Base-by-base conservation (phyloP, 176 grass and related monocot genomes). In the Paspalum notatum region DNA sequence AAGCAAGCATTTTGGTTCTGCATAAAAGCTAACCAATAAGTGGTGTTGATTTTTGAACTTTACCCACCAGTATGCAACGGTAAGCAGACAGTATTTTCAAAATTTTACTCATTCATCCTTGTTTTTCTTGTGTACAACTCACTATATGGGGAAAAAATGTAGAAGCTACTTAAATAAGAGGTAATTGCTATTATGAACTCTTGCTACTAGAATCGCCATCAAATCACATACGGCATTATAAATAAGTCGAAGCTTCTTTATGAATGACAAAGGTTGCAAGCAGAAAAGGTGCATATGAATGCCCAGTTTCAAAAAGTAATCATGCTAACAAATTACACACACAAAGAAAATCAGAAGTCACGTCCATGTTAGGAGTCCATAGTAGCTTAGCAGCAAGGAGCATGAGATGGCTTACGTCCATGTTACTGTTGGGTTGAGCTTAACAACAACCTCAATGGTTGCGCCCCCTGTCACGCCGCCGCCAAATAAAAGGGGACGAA, bases 121-220 rank as follows among this genome's bases (percentile, higher is more conserved):
- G 66, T 62, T 87, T 89, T 86, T 84, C 74, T 71, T 85, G 77
- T 32, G 57, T 87, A 89, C 48, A 87, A 77, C 54, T 87, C 87
- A 59, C 62, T 87, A 32, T 84, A 81, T 22, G 68, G 74, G 74
- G 9, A 25, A 66, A 66, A 51, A 60, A 57, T 48, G 69, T 38
- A 83, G 52, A 73, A 77, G 42, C 70, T 93, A 78, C 32, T 69
- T 89, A 78, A 57, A 97, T 64, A 93, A 46, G 9, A 91, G 43
- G 18, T 82, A 71, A 68, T 78, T 61, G 80, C 77, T 80, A 89
- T 67, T 69, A 24, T 41, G 8, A 49, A 57, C 45, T 72, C 70
- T n/a, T 6, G 50, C 22, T 8, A 40, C 49, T 18, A 74, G n/a
- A 84, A 83, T 77, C 60, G 43, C n/a, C 11, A 69, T 12, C 14